A percentile compares a stretch with the other conserved stretches of the same genome.
Evolutionary conservation across 225 moss, liverwort and hornwort genomes (phyloP).

Genomic region (Anthoceros angustus): DNA sequence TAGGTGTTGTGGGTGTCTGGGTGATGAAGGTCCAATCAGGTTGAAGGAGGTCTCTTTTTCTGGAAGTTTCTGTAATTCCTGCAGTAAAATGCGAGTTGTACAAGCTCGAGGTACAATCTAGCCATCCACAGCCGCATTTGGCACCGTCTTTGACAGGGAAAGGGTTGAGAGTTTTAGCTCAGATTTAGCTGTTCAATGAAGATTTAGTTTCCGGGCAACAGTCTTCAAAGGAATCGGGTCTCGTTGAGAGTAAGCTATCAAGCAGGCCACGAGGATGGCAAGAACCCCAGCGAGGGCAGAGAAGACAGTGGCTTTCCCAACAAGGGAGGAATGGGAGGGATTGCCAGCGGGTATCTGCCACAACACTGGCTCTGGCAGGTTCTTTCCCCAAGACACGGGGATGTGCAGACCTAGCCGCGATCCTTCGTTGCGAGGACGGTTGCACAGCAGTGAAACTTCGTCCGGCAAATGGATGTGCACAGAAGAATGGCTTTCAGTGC

Average conservation of each 20-base stretch:
- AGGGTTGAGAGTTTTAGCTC: too few relatives aligned
- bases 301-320: conserved; percentile 23
- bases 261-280: neutral
- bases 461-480: conserved; percentile 35
- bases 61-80: too few relatives aligned
- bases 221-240: neutral
- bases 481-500: conserved; percentile 19
- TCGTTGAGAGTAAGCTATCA: neutral
- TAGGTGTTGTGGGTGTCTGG: too few relatives aligned
- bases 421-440: neutral
- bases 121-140: too few relatives aligned
- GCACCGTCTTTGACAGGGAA: too few relatives aligned
- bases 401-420: neutral
- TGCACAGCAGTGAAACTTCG: conserved; percentile 24
- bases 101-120: too few relatives aligned
- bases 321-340: conserved; percentile 20
- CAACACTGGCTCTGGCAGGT: conserved; percentile 12
- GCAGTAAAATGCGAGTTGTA: too few relatives aligned
- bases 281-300: conserved; percentile 32
- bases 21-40: too few relatives aligned
- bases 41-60: too few relatives aligned
- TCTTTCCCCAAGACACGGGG: neutral
- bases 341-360: conserved; percentile 35
- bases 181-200: neutral
- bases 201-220: neutral